Evolutionary conservation across 139 green algal genomes (phyloP).

Genomic region (Coelastrella sp.): DNA sequence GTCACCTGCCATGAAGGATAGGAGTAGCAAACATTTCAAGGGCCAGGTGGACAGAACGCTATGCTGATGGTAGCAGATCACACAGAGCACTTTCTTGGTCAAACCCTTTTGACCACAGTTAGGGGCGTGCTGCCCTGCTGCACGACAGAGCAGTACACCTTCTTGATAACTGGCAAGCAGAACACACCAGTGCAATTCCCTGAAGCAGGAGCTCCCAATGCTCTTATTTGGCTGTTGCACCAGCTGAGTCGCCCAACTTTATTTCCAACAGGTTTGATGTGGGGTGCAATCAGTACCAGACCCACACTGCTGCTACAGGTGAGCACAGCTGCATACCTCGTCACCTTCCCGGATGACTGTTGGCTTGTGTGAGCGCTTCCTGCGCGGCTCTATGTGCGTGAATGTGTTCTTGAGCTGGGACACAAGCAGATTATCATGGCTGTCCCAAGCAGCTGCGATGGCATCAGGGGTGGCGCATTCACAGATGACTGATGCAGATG

Average conservation of each 20-base stretch:
- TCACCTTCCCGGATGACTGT: background rate
- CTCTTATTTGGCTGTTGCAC: too few species aligned
- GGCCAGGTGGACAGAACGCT: background rate
- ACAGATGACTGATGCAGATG: background rate
- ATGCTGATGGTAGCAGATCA: background rate
- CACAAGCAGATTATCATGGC: slow-evolving; percentile 32
- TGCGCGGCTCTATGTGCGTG: background rate
- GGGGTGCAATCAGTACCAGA: too few species aligned
- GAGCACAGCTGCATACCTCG: background rate
- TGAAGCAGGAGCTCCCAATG: too few species aligned
- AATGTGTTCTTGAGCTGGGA: slow-evolving; percentile 19
- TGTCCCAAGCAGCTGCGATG: slow-evolving; percentile 32
- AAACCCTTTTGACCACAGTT: background rate
- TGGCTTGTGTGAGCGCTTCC: background rate
- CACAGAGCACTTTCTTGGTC: background rate
- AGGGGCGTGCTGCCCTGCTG: background rate
- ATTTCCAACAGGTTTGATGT: too few species aligned
- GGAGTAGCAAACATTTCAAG: background rate
- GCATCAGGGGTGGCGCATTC: background rate
- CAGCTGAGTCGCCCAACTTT: too few species aligned
- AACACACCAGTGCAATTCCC: too few species aligned
- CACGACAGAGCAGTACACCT: too few species aligned
- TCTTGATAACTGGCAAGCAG: too few species aligned
- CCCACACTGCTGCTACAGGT: background rate
- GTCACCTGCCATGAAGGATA: background rate